These are phyloP conservation scores for Sanghuangporus sanghuang DNA, from an alignment of 1,284 basidiomycete genomes.

Conservation along the genomic window DNA sequence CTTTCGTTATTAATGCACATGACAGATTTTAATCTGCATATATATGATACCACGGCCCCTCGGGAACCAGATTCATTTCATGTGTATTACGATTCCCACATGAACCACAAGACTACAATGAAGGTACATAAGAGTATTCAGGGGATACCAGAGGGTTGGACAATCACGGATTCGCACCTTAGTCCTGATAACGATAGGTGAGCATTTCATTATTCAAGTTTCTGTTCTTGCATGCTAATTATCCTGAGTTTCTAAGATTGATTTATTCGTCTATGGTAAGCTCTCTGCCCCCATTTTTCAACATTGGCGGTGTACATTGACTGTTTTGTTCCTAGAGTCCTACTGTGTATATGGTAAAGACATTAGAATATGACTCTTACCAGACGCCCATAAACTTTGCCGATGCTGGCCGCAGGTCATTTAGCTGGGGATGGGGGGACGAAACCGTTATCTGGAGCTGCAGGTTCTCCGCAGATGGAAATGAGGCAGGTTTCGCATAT, in stretches of 20 bases:
- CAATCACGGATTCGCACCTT: slow-evolving; percentile 91
- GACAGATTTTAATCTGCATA: slow-evolving; percentile 79
- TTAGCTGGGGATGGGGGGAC: slow-evolving; percentile 37
- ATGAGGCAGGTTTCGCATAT: slow-evolving; percentile 56
- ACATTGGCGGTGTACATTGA: background rate
- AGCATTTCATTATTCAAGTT: slow-evolving; percentile 3
- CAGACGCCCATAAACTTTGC: slow-evolving; percentile 76
- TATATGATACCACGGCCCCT: slow-evolving; percentile 76
- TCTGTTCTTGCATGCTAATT: background rate
- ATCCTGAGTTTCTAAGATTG: slow-evolving; percentile 43
- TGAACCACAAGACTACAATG: slow-evolving; percentile 60
- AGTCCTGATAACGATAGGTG: slow-evolving; percentile 89
- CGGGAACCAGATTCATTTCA: slow-evolving; percentile 23
- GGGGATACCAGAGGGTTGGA: slow-evolving; percentile 79
- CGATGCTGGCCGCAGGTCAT: slow-evolving; percentile 34
- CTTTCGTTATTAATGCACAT: slow-evolving; percentile 12
- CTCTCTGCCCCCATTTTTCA: background rate
- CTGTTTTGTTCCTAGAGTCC: slow-evolving; percentile 45
- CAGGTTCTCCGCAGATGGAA: slow-evolving; percentile 92
- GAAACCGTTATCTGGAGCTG: slow-evolving; percentile 84
- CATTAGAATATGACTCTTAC: slow-evolving; percentile 60
- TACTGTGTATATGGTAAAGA: slow-evolving; percentile 83
- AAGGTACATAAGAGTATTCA: slow-evolving; percentile 75
- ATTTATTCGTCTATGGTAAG: slow-evolving; percentile 87
- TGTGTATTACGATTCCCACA: slow-evolving; percentile 19